phyloP scores from a whole-genome alignment of 768 basidiomycete genomes.

The Lyophyllum semitale region DNA sequence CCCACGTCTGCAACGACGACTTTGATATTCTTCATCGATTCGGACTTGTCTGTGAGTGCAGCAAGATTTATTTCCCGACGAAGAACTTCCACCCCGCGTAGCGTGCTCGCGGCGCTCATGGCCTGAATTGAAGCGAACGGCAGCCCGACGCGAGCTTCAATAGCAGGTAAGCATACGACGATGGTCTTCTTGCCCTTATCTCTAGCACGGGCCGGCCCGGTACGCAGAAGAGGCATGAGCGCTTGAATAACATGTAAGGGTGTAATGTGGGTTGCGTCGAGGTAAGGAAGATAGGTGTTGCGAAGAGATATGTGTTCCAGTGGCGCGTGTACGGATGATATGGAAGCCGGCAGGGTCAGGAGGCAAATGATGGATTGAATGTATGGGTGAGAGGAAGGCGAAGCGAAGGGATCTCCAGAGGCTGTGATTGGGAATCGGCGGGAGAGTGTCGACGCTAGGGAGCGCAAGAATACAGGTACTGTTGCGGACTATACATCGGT shows the following conservation, averaged over 20 bases:
- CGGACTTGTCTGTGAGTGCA: constrained; percentile 51
- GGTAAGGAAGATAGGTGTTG: constrained; percentile 66
- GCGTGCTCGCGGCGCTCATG: constrained; percentile 75
- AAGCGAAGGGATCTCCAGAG: constrained; percentile 79
- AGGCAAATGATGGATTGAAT: constrained; percentile 81
- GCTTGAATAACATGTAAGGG: constrained; percentile 79
- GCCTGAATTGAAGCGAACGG: constrained; percentile 68
- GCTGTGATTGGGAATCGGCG: constrained; percentile 80
- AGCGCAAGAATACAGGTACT: constrained; percentile 77
- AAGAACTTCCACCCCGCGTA: constrained; percentile 72
- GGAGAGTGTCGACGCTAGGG: constrained; percentile 75
- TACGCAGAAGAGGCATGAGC: constrained; percentile 74
- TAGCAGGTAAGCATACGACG: constrained; percentile 74
- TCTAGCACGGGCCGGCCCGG: constrained; percentile 55
- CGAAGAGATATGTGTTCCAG: constrained; percentile 70
- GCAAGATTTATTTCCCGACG: constrained; percentile 70
- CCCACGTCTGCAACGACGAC: constrained; percentile 80
- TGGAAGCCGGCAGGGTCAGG: constrained; percentile 53
- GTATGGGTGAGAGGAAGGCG: constrained; percentile 65
- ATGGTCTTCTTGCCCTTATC: constrained; percentile 62
- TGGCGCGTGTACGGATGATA: constrained; percentile 52
- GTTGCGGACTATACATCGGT: constrained; percentile 57
- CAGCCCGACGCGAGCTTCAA: constrained; percentile 72
- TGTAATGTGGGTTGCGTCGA: constrained; percentile 73
- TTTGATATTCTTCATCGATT: constrained; percentile 65